phyloP scores from a whole-genome alignment of 2,329 filamentous ascomycete species.

The Ceratocystis alfenasii region DNA sequence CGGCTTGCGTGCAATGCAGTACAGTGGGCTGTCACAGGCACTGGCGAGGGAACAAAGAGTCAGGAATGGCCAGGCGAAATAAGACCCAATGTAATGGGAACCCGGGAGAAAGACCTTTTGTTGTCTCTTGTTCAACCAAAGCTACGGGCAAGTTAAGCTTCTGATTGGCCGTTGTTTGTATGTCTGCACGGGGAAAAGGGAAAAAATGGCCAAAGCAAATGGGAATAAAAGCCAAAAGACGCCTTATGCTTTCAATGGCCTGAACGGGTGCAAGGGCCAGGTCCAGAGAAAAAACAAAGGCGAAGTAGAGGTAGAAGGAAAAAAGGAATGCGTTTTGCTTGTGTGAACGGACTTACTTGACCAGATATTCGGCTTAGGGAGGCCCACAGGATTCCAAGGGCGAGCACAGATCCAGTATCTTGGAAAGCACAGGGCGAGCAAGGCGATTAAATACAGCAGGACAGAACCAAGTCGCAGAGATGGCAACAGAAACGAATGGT shows the following conservation, averaged over 20 bases:
- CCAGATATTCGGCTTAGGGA: constrained; percentile 4
- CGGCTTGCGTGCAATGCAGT: not conserved
- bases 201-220: not conserved
- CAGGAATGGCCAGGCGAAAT: not conserved
- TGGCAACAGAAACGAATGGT: not conserved
- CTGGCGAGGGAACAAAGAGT: not conserved
- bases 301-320: too few relatives aligned
- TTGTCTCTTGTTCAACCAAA: not conserved
- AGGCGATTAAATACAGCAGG: not conserved
- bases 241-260: not conserved
- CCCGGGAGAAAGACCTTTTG: constrained; percentile 2
- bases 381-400: constrained; percentile 8
- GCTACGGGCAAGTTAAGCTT: not conserved
- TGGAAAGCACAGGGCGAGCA: not conserved
- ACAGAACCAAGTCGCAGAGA: not conserved
- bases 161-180: not conserved
- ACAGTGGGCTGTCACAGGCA: not conserved
- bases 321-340: not conserved
- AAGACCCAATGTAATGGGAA: not conserved
- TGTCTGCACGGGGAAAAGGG: not conserved
- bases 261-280: not conserved
- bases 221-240: not conserved
- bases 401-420: constrained; percentile 7
- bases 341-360: not conserved
- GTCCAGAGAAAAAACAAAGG: too few relatives aligned